phyloP scores from a whole-genome alignment of 306 rosid genomes.

The Sindora glabra region DNA sequence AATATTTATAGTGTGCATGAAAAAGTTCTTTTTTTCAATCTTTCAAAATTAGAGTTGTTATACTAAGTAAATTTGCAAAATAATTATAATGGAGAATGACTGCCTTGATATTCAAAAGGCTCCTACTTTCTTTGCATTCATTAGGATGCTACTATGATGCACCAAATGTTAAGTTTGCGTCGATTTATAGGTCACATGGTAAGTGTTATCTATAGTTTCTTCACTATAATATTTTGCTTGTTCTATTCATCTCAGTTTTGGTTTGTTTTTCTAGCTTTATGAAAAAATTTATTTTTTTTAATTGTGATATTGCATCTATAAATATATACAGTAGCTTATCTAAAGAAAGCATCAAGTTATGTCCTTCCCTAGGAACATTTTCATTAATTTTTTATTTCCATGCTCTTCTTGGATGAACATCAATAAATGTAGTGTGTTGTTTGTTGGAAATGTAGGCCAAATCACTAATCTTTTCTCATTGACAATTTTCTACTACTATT shows the following conservation, averaged over 20 bases:
- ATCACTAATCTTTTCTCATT: slow-evolving; percentile 14
- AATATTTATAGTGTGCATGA: no score
- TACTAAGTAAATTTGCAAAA: no score
- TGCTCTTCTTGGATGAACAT: no score
- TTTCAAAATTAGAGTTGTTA: no score
- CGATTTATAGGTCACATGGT: slow-evolving; percentile 35
- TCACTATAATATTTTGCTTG: not conserved
- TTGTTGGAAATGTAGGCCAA: slow-evolving; percentile 36
- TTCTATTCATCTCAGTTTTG: not conserved
- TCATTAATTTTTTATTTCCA: no score
- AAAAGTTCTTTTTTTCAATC: no score
- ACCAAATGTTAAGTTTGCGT: slow-evolving; percentile 13
- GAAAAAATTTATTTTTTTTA: not conserved
- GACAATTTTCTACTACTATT: slow-evolving; percentile 43
- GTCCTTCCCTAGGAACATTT: slow-evolving; percentile 38
- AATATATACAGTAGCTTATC: slow-evolving; percentile 27
- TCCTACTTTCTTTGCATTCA: slow-evolving; percentile 46
- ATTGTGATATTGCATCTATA: not conserved
- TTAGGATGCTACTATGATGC: slow-evolving; percentile 32
- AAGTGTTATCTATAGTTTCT: not conserved
- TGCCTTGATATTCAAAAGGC: slow-evolving; percentile 44
- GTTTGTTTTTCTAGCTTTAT: not conserved
- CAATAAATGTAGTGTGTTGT: not conserved
- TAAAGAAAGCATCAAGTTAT: slow-evolving; percentile 26
- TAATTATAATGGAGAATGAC: slow-evolving; percentile 42